phyloP scores from a whole-genome alignment of 805 yeast species.

The Candida verbasci region DNA sequence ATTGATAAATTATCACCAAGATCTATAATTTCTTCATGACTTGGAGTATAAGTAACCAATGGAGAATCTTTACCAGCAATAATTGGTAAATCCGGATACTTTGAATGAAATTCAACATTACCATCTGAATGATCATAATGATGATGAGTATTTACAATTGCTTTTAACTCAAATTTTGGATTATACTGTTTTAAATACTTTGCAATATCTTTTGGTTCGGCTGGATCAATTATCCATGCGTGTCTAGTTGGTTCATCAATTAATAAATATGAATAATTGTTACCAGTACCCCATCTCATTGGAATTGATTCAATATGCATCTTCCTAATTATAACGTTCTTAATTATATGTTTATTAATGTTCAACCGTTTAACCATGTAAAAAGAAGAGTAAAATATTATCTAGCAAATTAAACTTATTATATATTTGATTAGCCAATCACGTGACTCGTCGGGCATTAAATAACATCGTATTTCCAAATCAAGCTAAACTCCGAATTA shows the following conservation, averaged over 20 bases:
- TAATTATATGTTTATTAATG: background rate
- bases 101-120: conserved; percentile 44
- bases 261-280: conserved; percentile 81
- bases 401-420: background rate
- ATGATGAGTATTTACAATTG: conserved; percentile 93
- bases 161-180: conserved; percentile 49
- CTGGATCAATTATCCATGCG: conserved; percentile 90
- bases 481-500: background rate
- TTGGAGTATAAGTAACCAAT: conserved; percentile 65
- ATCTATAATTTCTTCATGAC: conserved; percentile 53
- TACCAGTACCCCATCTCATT: conserved; percentile 94
- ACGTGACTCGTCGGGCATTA: background rate
- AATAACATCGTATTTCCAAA: background rate
- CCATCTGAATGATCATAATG: conserved; percentile 96
- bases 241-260: conserved; percentile 61
- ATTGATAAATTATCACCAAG: conserved; percentile 64
- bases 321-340: background rate
- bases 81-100: conserved; percentile 50
- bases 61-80: conserved; percentile 86
- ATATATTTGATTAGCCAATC: background rate
- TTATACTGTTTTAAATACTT: conserved; percentile 43
- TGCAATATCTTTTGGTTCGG: conserved; percentile 65
- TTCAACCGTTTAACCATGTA: too few relatives aligned
- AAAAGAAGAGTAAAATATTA: too few relatives aligned
- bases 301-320: conserved; percentile 85